Evolutionary conservation across 2,329 filamentous ascomycete species (phyloP).

Genomic region (Xylogone sp.): DNA sequence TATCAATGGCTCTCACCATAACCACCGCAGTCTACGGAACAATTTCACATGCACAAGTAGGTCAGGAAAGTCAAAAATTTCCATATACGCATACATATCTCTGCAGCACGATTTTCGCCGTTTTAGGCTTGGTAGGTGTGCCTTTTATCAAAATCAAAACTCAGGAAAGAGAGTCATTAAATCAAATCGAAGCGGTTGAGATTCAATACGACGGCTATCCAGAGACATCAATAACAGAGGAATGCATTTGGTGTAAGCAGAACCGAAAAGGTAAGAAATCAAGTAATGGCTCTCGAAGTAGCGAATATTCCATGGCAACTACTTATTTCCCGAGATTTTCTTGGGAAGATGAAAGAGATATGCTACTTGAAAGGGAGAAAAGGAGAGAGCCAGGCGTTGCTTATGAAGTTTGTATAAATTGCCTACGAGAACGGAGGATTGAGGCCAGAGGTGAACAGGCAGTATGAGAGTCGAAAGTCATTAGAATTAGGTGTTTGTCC

Average conservation of each 20-base stretch:
- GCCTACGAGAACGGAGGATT: background rate
- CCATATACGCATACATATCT: constrained; percentile 50
- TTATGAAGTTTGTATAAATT: background rate
- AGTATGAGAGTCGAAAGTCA: background rate
- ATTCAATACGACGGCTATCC: background rate
- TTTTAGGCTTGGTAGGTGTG: constrained; percentile 40
- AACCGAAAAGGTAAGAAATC: background rate
- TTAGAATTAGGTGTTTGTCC: no score
- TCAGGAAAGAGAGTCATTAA: no score
- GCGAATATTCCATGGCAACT: background rate
- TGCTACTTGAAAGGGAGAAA: background rate
- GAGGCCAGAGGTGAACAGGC: background rate
- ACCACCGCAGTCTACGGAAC: constrained; percentile 53
- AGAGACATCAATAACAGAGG: background rate
- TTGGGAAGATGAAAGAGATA: background rate
- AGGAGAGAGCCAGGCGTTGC: background rate
- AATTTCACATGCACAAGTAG: constrained; percentile 4
- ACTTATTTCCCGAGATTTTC: background rate
- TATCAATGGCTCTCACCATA: constrained; percentile 57
- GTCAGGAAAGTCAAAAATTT: constrained; percentile 40
- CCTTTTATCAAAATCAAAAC: constrained; percentile 50
- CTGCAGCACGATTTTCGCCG: constrained; percentile 41
- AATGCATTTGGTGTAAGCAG: background rate
- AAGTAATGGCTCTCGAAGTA: background rate
- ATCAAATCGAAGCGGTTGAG: no score